Conservation (phyloP, 106 monocot species). For the Dendrobium officinale region DNA sequence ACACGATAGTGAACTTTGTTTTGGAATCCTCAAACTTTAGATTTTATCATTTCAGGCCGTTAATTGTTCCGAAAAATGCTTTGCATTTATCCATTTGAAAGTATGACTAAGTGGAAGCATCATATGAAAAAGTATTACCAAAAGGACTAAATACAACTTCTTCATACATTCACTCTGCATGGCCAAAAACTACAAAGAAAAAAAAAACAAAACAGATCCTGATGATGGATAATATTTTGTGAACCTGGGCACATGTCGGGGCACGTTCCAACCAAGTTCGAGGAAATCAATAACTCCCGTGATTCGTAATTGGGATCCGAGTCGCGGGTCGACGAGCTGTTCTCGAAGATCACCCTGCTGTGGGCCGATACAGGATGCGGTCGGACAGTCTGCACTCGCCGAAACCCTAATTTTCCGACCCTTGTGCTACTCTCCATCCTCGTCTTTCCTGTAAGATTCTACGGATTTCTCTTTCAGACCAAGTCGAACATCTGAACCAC, state of each 20-base stretch:
- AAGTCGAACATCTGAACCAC: neutral
- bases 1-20: neutral
- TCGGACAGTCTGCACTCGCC: neutral
- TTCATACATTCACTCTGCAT: neutral
- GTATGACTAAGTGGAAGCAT: no score
- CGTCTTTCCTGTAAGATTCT: neutral
- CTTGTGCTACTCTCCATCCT: neutral
- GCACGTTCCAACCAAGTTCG: slow-evolving; percentile 17
- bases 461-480: neutral
- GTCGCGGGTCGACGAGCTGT: neutral
- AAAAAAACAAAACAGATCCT: neutral
- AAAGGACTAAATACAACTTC: neutral
- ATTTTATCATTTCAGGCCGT: neutral
- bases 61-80: neutral
- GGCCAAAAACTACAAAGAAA: neutral
- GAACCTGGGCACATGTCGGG: slow-evolving; percentile 28
- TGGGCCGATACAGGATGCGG: neutral
- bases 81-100: neutral
- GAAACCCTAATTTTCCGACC: slow-evolving; percentile 1
- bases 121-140: neutral
- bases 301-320: neutral
- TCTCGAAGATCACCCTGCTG: neutral
- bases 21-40: neutral
- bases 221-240: neutral
- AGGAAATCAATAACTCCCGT: neutral